phyloP scores from a whole-genome alignment of 139 green algal species.

The Closterium sp. region DNA sequence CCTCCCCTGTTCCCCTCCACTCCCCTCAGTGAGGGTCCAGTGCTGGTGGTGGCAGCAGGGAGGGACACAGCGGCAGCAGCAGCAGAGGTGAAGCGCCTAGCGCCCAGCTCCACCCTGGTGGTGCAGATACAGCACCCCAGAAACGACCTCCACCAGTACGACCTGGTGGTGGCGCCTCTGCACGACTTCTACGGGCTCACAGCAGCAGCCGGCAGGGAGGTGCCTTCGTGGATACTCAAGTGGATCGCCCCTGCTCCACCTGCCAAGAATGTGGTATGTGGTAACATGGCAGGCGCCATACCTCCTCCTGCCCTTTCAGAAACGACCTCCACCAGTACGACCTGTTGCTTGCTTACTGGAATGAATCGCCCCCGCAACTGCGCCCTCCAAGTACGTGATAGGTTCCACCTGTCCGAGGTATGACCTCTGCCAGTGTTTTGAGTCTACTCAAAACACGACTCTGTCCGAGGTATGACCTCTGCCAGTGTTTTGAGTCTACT shows the following conservation, averaged over 20 bases:
- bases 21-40: not conserved
- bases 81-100: not conserved
- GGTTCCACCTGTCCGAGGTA: not conserved
- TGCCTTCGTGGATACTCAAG: not conserved
- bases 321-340: no score
- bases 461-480: no score
- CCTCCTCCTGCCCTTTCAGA: not conserved
- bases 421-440: no score
- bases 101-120: not conserved
- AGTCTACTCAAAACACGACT: no score
- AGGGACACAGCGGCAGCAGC: not conserved
- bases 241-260: conserved; percentile 22
- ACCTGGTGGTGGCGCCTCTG: conserved; percentile 43
- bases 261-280: conserved; percentile 27
- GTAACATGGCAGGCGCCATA: no score
- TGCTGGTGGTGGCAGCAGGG: not conserved
- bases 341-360: no score
- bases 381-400: conserved; percentile 28
- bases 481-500: no score
- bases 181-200: conserved; percentile 39
- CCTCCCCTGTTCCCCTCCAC: no score
- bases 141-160: conserved; percentile 22
- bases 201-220: not conserved
- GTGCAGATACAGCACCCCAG: conserved; percentile 50
- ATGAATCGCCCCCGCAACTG: not conserved